Conservation (phyloP, 2,329 filamentous ascomycete species). For the Trichoderma polysporum region DNA sequence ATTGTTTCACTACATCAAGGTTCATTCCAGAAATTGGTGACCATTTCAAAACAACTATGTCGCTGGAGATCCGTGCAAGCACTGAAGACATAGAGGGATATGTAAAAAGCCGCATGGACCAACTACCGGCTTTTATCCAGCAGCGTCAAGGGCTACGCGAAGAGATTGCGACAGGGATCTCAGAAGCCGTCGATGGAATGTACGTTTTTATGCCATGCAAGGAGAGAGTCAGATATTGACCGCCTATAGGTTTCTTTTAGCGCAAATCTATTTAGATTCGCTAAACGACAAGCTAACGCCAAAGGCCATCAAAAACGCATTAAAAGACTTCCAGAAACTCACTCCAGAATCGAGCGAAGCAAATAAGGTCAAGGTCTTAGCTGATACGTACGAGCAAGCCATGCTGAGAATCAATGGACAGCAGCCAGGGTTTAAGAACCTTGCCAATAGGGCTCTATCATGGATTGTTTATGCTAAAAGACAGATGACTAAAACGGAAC, state of each 20-base stretch:
- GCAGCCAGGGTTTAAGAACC: background rate
- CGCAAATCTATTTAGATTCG: background rate
- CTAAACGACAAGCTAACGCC: background rate
- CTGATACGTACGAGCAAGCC: background rate
- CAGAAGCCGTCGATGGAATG: background rate
- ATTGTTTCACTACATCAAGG: conserved; percentile 25
- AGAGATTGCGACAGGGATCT: background rate
- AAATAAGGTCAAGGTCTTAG: background rate
- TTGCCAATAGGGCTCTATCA: background rate
- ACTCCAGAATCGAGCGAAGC: background rate
- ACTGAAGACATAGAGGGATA: background rate
- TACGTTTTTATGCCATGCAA: background rate
- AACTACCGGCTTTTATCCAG: background rate
- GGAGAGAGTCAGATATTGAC: background rate
- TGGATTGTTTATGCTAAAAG: conserved; percentile 6
- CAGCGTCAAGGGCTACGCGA: background rate
- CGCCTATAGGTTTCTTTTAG: background rate
- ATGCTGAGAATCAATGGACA: conserved; percentile 6
- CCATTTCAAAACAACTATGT: background rate
- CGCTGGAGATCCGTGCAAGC: background rate
- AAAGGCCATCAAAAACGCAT: background rate
- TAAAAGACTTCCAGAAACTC: background rate
- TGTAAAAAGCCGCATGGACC: background rate
- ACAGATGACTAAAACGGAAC: background rate
- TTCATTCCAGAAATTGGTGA: background rate